Base-by-base conservation (phyloP, 1,284 basidiomycete species). In the Cutaneotrichosporon curvatum region DNA sequence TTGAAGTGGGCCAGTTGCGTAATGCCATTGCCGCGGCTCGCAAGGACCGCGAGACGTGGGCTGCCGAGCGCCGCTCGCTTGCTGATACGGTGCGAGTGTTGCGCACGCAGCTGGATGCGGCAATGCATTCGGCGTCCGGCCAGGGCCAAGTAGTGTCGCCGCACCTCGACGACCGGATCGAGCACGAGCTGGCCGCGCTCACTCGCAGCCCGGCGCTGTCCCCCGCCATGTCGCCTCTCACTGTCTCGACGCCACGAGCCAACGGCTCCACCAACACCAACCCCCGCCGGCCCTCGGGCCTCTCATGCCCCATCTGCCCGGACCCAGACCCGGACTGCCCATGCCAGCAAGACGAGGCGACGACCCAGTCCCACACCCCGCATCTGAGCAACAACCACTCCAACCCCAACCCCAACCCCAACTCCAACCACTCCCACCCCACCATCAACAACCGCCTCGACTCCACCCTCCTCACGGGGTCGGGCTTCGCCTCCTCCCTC, bases 11-110 rank as follows among this genome's bases (percentile, higher is more conserved):
- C 47, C 73, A 71, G 21, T 75, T 89, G n/a, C 78, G 78, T 37
- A 72, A 72, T 48, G 81, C 86, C 68, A 84, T 87, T 55, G 59
- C 64, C 19, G 61, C 73, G 2, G 77, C 87, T 31, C 80, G 78
- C 57, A 80, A 81, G 36, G 82, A 76, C 61, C 69, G 48, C 30
- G 56, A 59, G 14, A 39, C 41, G 4, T 61, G 51, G 52, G 18
- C 18, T 14, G 30, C 34, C 5, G 52, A 54, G 40, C 48, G 48
- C 28, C 36, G 46, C 4, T 21, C 25, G 20, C 44, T 54, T 22
- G 39, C 23, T 19, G 45, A 48, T 2, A 45, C 36, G 16, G 18
- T 54, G 3, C 20, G 45, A 12, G 19, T 14, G 4, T 35, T 50
- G n/a, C 48, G 44, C 2, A 25, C 42, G 5, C 45, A 51, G 37